Evolutionary conservation across 1,139 yeast genomes (phyloP).

Genomic region (Blastobotrys aristatus): DNA sequence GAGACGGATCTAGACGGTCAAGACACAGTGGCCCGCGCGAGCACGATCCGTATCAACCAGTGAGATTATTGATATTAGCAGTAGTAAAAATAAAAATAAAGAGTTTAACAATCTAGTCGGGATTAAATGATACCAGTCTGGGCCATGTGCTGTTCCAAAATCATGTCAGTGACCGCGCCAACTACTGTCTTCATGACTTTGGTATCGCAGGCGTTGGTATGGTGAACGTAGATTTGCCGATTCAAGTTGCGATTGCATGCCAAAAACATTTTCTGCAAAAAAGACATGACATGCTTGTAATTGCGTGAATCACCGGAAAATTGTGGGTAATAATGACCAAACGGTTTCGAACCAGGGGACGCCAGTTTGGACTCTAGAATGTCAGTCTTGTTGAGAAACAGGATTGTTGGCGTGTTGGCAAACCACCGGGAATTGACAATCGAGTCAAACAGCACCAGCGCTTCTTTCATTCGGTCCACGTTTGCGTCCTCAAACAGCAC

Average conservation of each 20-base stretch:
- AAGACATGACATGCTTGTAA: conserved; percentile 24
- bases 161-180: conserved; percentile 88
- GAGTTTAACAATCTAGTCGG: too few relatives aligned
- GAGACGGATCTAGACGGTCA: too few relatives aligned
- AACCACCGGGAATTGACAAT: conserved; percentile 87
- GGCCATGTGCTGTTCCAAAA: conserved; percentile 75
- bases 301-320: conserved; percentile 23
- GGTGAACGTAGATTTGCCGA: conserved; percentile 70
- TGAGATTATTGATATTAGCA: too few relatives aligned
- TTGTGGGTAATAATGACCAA: conserved; percentile 27
- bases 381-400: conserved; percentile 86
- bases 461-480: conserved; percentile 88
- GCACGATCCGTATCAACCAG: too few relatives aligned
- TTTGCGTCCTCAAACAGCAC: conserved; percentile 82
- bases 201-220: conserved; percentile 96
- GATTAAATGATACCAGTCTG: conserved; percentile 70
- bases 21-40: too few relatives aligned
- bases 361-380: conserved; percentile 63
- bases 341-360: conserved; percentile 33
- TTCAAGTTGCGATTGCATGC: conserved; percentile 53
- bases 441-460: conserved; percentile 77
- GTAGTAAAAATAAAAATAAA: not conserved
- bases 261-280: conserved; percentile 25
- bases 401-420: conserved; percentile 75
- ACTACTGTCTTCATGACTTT: conserved; percentile 82